These are phyloP conservation scores for Macrolepiota dolichaula DNA, from an alignment of 768 basidiomycete species.

Conservation along the genomic window DNA sequence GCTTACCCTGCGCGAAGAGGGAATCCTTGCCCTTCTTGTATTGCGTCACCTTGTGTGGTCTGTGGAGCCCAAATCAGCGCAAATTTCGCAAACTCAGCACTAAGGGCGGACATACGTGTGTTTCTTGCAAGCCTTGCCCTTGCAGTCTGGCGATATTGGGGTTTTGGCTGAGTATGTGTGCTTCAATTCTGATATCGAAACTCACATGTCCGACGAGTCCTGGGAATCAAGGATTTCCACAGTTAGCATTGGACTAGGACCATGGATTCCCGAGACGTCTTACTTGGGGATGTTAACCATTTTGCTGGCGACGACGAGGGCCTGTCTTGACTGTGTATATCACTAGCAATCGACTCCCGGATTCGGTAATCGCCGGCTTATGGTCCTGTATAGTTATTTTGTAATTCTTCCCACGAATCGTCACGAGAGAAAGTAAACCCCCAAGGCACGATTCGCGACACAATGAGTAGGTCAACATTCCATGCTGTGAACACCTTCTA, in stretches of 20 bases:
- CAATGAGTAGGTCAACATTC: too few relatives aligned
- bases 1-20: constrained; percentile 97
- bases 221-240: constrained; percentile 16
- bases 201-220: constrained; percentile 97
- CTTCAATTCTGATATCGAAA: constrained; percentile 15
- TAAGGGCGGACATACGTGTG: constrained; percentile 73
- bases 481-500: too few relatives aligned
- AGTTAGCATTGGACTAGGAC: constrained; percentile 10
- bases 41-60: constrained; percentile 99
- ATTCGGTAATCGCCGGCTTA: constrained; percentile 32
- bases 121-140: constrained; percentile 95
- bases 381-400: constrained; percentile 34
- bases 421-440: too few relatives aligned
- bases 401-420: constrained; percentile 16
- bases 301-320: constrained; percentile 42
- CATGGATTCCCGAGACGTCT: constrained; percentile 19
- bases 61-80: constrained; percentile 26
- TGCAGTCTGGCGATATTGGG: constrained; percentile 62
- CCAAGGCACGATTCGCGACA: too few relatives aligned
- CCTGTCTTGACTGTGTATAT: constrained; percentile 26
- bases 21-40: constrained; percentile 99
- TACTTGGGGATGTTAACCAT: constrained; percentile 98
- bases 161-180: neutral
- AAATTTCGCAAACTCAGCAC: constrained; percentile 12
- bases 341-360: constrained; percentile 22